These are phyloP conservation scores for Aspergillus felis DNA, from an alignment of 2,329 filamentous ascomycete species.

Conservation along the genomic window DNA sequence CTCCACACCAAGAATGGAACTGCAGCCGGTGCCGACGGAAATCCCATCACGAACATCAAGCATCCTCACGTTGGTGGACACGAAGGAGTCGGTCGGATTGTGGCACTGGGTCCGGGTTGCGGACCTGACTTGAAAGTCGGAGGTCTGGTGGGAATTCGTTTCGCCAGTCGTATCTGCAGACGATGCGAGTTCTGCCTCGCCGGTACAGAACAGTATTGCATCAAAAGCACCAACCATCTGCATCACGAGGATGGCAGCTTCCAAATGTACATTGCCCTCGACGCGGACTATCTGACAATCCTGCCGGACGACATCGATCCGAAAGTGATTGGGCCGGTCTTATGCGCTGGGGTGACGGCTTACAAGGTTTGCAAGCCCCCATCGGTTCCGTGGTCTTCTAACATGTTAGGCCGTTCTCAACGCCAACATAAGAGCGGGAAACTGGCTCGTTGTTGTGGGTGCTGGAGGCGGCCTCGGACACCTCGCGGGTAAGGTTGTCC, in stretches of 20 bases:
- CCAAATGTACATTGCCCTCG: conserved; percentile 44
- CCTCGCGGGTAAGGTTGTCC: conserved; percentile 33
- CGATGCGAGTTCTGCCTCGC: conserved; percentile 44
- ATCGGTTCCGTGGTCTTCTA: neutral
- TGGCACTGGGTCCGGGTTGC: conserved; percentile 37
- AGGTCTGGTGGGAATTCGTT: conserved; percentile 42
- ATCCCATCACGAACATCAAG: conserved; percentile 43
- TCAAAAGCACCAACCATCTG: conserved; percentile 42
- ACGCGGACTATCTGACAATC: conserved; percentile 42
- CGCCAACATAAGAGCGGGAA: conserved; percentile 35
- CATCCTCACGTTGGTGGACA: conserved; percentile 46
- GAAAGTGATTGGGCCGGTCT: conserved; percentile 38
- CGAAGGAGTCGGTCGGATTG: conserved; percentile 43
- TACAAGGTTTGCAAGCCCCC: conserved; percentile 33
- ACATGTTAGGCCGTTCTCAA: conserved; percentile 38
- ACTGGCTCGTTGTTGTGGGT: conserved; percentile 45
- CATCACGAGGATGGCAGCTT: conserved; percentile 47
- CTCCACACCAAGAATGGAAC: conserved; percentile 40
- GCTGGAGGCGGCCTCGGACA: conserved; percentile 47
- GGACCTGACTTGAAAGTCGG: conserved; percentile 35
- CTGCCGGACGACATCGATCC: conserved; percentile 43
- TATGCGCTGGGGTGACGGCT: conserved; percentile 44
- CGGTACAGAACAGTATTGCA: conserved; percentile 40
- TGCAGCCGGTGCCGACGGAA: conserved; percentile 36
- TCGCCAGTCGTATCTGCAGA: conserved; percentile 41